These are phyloP conservation scores for Pinus taeda DNA, from an alignment of 75 land plant species.

Conservation along the genomic window DNA sequence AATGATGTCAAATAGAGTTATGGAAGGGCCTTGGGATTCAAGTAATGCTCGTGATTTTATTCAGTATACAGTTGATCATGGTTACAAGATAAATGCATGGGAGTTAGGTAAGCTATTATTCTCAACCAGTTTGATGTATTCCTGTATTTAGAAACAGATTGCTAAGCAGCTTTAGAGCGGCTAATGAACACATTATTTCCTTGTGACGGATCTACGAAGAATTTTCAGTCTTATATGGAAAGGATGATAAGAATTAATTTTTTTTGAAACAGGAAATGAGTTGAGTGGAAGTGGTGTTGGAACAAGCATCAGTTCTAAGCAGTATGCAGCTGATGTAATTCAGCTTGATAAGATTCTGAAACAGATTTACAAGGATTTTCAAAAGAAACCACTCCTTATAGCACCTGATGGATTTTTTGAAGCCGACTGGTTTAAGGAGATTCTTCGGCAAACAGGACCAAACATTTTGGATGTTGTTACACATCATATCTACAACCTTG, in stretches of 20 bases:
- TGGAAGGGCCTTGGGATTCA: conserved; percentile 37
- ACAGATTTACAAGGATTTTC: conserved; percentile 45
- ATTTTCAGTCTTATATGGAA: no score
- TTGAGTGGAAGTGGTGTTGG: conserved; percentile 76
- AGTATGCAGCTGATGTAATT: conserved; percentile 47
- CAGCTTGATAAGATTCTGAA: conserved; percentile 29
- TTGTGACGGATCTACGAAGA: no score
- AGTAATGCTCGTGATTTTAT: conserved; percentile 39
- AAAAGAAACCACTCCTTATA: conserved; percentile 46
- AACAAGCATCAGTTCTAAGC: conserved; percentile 50
- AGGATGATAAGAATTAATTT: no score
- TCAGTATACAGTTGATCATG: conserved; percentile 36
- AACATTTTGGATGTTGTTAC: conserved; percentile 56
- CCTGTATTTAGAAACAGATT: no score
- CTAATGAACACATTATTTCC: no score
- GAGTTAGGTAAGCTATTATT: conserved; percentile 65
- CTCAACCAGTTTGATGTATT: no score
- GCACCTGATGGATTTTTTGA: conserved; percentile 91
- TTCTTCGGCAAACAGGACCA: conserved; percentile 68
- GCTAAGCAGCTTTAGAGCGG: no score
- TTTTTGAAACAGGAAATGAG: conserved; percentile 47
- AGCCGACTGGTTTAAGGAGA: conserved; percentile 45
- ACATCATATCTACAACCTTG: conserved; percentile 91
- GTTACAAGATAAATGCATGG: conserved; percentile 74
- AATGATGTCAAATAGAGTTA: not conserved